A percentile compares a stretch with the other conserved stretches of the same genome.
phyloP scores from a whole-genome alignment of 164 flowering plant genomes.

The Amborella trichopoda region DNA sequence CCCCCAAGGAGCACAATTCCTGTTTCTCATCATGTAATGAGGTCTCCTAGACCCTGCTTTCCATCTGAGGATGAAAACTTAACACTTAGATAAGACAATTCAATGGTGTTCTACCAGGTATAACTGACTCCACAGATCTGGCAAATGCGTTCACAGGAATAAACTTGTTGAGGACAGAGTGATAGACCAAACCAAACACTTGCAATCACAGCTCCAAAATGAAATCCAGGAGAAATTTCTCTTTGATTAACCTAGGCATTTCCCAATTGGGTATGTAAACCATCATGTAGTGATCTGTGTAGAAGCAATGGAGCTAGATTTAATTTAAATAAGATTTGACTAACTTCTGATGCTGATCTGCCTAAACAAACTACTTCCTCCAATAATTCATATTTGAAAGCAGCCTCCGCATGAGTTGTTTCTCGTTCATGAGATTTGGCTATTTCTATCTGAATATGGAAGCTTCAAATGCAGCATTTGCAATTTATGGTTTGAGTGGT shows the following conservation, averaged over 20 bases:
- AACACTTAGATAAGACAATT: conserved; percentile 40
- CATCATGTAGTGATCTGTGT: background rate
- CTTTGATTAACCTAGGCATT: background rate
- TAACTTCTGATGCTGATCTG: background rate
- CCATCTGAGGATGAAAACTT: conserved; percentile 56
- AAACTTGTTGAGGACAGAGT: conserved; percentile 41
- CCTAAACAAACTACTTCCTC: background rate
- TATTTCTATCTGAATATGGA: background rate
- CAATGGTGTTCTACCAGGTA: conserved; percentile 25
- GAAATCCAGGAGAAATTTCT: conserved; percentile 21
- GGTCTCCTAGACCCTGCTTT: conserved; percentile 72
- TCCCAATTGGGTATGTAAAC: background rate
- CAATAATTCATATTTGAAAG: background rate
- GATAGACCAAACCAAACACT: conserved; percentile 28
- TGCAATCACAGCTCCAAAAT: conserved; percentile 24
- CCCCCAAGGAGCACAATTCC: conserved; percentile 71
- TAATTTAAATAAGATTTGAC: background rate
- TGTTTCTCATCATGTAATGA: conserved; percentile 55
- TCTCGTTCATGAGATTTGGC: background rate
- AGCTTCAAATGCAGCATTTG: background rate
- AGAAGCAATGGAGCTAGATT: background rate
- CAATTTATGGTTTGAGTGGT: background rate
- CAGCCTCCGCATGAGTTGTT: background rate
- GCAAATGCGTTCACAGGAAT: conserved; percentile 61
- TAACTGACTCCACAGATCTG: conserved; percentile 38